Conservation (phyloP, 179 eudicot species). For the Nepenthes alata region DNA sequence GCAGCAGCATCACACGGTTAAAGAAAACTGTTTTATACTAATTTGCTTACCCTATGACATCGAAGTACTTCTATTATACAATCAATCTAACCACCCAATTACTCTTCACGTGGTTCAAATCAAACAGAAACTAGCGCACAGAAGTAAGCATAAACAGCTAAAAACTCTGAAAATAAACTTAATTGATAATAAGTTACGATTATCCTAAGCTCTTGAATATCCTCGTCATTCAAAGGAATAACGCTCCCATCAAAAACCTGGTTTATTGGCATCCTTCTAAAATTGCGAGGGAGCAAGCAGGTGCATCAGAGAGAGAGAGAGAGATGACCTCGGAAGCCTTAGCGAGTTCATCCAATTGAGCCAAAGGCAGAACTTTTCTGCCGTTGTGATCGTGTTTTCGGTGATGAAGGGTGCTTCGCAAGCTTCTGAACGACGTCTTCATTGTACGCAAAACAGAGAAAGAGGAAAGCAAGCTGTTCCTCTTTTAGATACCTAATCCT, state of each 20-base stretch:
- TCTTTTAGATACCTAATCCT: no score
- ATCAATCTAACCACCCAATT: no score
- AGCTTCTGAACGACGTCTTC: constrained; percentile 70
- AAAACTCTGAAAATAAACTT: background rate
- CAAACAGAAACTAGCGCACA: no score
- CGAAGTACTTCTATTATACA: no score
- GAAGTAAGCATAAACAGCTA: background rate
- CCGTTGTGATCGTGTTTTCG: constrained; percentile 26
- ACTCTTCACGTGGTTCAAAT: no score
- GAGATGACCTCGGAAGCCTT: constrained; percentile 56
- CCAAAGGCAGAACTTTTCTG: constrained; percentile 23
- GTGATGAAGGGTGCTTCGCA: constrained; percentile 29
- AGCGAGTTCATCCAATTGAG: constrained; percentile 60
- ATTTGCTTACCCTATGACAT: no score
- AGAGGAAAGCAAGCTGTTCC: no score
- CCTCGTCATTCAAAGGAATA: background rate
- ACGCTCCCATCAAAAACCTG: background rate
- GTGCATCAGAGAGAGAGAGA: background rate
- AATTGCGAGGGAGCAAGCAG: background rate
- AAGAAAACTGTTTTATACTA: no score
- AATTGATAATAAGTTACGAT: background rate
- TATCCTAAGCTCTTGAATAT: background rate
- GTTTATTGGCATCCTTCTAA: background rate
- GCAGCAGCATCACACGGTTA: no score
- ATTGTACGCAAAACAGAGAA: constrained; percentile 11